Evolutionary conservation across 108 stramenopile species (phyloP), one percentile per base, ranked within the genome.

Genomic region (Nitzschia sp.): DNA sequence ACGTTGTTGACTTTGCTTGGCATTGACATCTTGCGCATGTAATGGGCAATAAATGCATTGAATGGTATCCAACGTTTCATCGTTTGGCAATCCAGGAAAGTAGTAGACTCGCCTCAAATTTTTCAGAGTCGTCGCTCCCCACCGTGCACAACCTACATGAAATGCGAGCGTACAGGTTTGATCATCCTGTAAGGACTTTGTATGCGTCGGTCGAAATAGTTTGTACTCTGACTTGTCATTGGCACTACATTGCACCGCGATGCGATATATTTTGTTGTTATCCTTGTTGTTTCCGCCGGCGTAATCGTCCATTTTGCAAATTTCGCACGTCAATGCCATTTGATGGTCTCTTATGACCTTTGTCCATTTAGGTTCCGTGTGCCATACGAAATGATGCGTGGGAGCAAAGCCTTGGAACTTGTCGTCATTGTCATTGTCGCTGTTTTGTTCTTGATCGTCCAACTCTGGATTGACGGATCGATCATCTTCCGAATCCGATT

Each of bases 311-410:
- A 51, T 23, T 11, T 49, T 3, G 1, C 29, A 23, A n/a, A 29
- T 49, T 8, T 66, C 21, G 8, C 33, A 19, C 29, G 25, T 31
- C 2, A 59, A 25, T 11, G 58, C 58, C 15, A 25, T 28, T 3
- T 29, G 28, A 32, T 32, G 29, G 9, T 25, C 18, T 1, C 1
- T 13, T 25, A 26, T n/a, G 28, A 32, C 13, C 13, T 59, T 28
- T 28, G 27, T 2, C n/a, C 31, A 25, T 30, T 11, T 1, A 17
- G 9, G 25, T 25, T 31, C 32, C n/a, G n/a, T 1, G 21, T 59
- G 29, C 26, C 47, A 66, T 9, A 66, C 64, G 8, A 66, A 66
- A 27, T 66, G 64, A 53, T 66, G 64, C 49, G 47, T 30, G n/a
- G 64, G 64, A 11, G 30, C 57, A 58, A 18, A 58, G 3, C 28